These are phyloP conservation scores for Trametes punicea DNA, from an alignment of 768 basidiomycete species.

Conservation along the genomic window DNA sequence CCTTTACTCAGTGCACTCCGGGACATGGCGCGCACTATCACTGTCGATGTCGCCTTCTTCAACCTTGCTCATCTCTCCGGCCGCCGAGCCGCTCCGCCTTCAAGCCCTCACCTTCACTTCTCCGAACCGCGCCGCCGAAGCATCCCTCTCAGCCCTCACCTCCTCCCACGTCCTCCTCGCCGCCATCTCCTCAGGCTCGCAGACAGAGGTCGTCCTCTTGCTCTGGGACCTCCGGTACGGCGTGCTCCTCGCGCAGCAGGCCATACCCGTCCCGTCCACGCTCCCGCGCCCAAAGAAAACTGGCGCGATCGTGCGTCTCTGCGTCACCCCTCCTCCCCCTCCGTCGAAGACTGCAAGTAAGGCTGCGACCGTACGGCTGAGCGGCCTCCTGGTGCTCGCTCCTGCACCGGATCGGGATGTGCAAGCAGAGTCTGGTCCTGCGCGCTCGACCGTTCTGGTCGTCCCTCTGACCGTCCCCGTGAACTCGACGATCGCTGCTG, in stretches of 20 bases:
- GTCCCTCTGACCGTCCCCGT: constrained; percentile 53
- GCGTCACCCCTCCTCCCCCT: not conserved
- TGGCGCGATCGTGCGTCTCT: constrained; percentile 20
- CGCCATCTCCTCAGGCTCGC: constrained; percentile 18
- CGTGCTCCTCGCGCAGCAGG: constrained; percentile 31
- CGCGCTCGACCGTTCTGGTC: constrained; percentile 51
- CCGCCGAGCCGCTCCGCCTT: constrained; percentile 23
- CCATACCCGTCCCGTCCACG: constrained; percentile 25
- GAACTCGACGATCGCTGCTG: constrained; percentile 59
- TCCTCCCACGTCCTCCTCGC: constrained; percentile 32
- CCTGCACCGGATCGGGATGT: constrained; percentile 5
- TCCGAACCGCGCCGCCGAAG: constrained; percentile 16
- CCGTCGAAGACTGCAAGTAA: not conserved
- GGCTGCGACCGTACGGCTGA: constrained; percentile 2
- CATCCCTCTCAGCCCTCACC: constrained; percentile 26
- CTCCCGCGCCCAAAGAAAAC: constrained; percentile 21
- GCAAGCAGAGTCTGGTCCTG: constrained; percentile 11
- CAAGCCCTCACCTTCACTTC: constrained; percentile 23
- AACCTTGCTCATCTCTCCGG: constrained; percentile 7
- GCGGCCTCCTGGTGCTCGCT: constrained; percentile 22
- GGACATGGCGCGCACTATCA: constrained; percentile 21
- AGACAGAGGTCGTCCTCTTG: constrained; percentile 27
- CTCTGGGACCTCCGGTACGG: constrained; percentile 35
- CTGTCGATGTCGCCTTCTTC: constrained; percentile 7
- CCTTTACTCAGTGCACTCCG: constrained; percentile 16